Percentiles rank a stretch among this genome's conserved stretches.
phyloP scores from a whole-genome alignment of 768 basidiomycete species.

The Candolleomyces efflorescens region DNA sequence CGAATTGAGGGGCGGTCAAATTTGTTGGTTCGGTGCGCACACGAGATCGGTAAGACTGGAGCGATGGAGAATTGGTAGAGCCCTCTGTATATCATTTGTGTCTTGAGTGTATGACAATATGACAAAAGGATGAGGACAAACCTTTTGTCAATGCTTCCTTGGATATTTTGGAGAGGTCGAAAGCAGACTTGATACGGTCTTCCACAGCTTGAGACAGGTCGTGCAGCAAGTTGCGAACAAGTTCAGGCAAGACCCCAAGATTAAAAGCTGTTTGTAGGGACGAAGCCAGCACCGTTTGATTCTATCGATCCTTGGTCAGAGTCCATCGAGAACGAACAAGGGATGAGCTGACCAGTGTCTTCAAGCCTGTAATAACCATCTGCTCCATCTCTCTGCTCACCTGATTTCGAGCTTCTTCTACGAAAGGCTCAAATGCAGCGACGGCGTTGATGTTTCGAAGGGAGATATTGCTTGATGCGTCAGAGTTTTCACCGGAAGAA shows the following conservation, averaged over 20 bases:
- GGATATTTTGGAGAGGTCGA: constrained; percentile 85
- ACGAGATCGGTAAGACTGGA: constrained; percentile 71
- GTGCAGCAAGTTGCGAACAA: constrained; percentile 72
- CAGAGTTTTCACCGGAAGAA: constrained; percentile 12
- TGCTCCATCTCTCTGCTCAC: constrained; percentile 87
- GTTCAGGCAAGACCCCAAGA: constrained; percentile 74
- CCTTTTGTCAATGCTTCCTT: constrained; percentile 83
- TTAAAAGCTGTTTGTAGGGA: constrained; percentile 97
- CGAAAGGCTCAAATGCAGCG: constrained; percentile 60
- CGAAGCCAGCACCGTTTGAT: constrained; percentile 86
- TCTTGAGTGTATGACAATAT: not conserved
- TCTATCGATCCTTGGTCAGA: constrained; percentile 39
- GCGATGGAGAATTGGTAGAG: constrained; percentile 21
- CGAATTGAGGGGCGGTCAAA: constrained; percentile 83
- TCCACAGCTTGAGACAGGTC: constrained; percentile 85
- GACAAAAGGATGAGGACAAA: constrained; percentile 19
- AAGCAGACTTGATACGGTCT: constrained; percentile 72
- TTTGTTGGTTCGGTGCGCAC: constrained; percentile 89
- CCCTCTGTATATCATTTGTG: constrained; percentile 13
- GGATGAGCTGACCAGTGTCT: constrained; percentile 58
- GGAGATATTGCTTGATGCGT: constrained; percentile 34
- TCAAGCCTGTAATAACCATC: constrained; percentile 81
- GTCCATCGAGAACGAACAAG: not conserved
- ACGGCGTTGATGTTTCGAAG: constrained; percentile 75
- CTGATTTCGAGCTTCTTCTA: constrained; percentile 64